Base-by-base conservation (phyloP, 192 early-diverging fungal species). In the Coemansia sp. region DNA sequence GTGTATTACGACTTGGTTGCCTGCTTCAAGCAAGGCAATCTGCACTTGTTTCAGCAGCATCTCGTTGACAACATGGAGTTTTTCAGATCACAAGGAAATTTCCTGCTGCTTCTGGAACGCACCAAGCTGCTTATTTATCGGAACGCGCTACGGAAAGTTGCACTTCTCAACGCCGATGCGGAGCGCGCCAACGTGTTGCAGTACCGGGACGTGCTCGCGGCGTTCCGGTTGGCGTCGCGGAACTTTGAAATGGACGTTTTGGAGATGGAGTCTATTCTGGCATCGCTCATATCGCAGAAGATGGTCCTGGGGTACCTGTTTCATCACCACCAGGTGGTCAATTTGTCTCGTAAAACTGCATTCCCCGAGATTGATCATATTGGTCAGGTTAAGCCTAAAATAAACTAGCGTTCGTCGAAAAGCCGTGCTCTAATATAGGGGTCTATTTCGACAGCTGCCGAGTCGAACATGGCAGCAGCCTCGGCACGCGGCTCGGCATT, bases 381-480 rank as follows among this genome's bases (percentile, higher is more conserved):
- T 12, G 66, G 53, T 14, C 32, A 16, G 3, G 8, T 16, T 12
- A 17, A 11, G 37, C 56, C 46, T 1, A 1, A 45, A 47, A n/a
- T 40, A 41, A 28, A 16, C 5, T 50, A 45, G 43, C 71, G 71
- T 44, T 76, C 73, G 0, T 41, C 37, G 4, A 42, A 26, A 44
- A 69, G 71, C 16, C 74, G 67, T 15, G 76, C 69, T 21, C 77
- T 64, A 40, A 78, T 51, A 34, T 79, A 85, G 11, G 78, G 78
- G 32, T 84, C 84, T 48, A 85, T 46, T 8, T 63, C 52, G 2
- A 53, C n/a, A 18, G 76, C 71, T 9, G 81, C 68, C 8, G 23
- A 16, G 32, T 56, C 28, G 26, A 78, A 66, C 0, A 47, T 40
- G 0, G 52, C 60, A 0, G 69, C 67, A 3, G 64, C 63, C 23